Evolutionary conservation across 1,284 basidiomycete species (phyloP).

Genomic region (Malassezia japonica): DNA sequence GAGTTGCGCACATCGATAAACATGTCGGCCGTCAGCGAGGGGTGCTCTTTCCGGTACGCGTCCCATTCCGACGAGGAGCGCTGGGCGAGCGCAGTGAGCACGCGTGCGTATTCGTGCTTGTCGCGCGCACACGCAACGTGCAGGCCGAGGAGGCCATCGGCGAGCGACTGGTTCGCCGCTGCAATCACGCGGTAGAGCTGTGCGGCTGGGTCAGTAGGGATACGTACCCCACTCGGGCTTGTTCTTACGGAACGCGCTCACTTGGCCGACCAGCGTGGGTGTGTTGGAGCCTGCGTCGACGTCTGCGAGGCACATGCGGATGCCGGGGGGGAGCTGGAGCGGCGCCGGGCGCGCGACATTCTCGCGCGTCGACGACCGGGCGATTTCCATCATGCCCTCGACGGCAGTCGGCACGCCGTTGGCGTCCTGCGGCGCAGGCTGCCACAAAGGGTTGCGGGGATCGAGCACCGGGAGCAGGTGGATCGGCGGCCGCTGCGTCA

Average conservation of each 20-base stretch:
- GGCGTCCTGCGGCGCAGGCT: slow-evolving; percentile 19
- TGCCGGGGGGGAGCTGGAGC: slow-evolving; percentile 34
- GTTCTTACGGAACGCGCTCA: slow-evolving; percentile 32
- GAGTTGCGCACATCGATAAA: slow-evolving; percentile 38
- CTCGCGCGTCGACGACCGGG: not conserved
- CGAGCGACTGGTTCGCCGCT: slow-evolving; percentile 35
- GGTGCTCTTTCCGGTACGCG: slow-evolving; percentile 4
- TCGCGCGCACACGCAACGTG: slow-evolving; percentile 29
- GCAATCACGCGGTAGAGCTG: slow-evolving; percentile 42
- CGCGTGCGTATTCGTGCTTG: slow-evolving; percentile 31
- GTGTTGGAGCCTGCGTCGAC: slow-evolving; percentile 46
- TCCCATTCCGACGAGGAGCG: slow-evolving; percentile 19
- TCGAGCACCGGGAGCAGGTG: slow-evolving; percentile 24
- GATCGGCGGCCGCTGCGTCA: not conserved
- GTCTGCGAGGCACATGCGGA: slow-evolving; percentile 40
- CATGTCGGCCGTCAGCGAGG: slow-evolving; percentile 15
- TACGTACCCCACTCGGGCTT: slow-evolving; percentile 36
- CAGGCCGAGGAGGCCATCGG: slow-evolving; percentile 35
- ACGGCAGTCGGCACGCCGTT: slow-evolving; percentile 5
- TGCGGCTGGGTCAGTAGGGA: slow-evolving; percentile 7
- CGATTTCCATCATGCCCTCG: slow-evolving; percentile 2
- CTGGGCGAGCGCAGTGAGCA: slow-evolving; percentile 38
- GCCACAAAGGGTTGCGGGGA: slow-evolving; percentile 37
- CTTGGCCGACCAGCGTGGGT: slow-evolving; percentile 40
- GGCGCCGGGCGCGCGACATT: slow-evolving; percentile 25